Conservation (phyloP, 2,329 filamentous ascomycete genomes). For the Zopfia rhizophila region DNA sequence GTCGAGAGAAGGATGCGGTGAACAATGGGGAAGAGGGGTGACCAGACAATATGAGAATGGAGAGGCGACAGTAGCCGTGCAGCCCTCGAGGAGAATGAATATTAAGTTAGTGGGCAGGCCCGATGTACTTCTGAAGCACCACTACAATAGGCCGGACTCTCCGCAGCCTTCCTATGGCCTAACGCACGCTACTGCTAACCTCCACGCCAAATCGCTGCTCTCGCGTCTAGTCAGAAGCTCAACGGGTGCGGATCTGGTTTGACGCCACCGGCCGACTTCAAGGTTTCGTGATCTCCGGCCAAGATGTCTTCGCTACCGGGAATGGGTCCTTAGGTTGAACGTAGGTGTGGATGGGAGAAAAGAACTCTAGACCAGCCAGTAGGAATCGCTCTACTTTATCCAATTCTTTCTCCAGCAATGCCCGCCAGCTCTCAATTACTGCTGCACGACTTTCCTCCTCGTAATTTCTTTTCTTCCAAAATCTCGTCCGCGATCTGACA, state of each 20-base stretch:
- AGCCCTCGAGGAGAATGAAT: conserved; percentile 26
- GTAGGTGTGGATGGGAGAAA: conserved; percentile 31
- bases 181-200: conserved; percentile 26
- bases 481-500: background rate
- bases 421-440: background rate
- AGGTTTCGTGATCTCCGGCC: conserved; percentile 37
- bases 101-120: conserved; percentile 17
- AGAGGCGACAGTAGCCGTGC: conserved; percentile 24
- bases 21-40: conserved; percentile 21
- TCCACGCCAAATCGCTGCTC: conserved; percentile 29
- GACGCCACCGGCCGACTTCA: conserved; percentile 34
- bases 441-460: conserved; percentile 5
- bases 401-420: conserved; percentile 2
- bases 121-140: conserved; percentile 5
- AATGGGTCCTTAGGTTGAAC: conserved; percentile 37
- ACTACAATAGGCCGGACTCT: conserved; percentile 32
- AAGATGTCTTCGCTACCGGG: conserved; percentile 35
- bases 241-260: conserved; percentile 42
- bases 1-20: conserved; percentile 17
- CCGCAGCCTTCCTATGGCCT: conserved; percentile 40
- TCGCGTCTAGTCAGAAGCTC: conserved; percentile 36
- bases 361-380: conserved; percentile 35
- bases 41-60: conserved; percentile 17
- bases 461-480: conserved; percentile 6
- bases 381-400: conserved; percentile 14